These are phyloP conservation scores for Cryphonectria parasitica DNA, from an alignment of 2,329 filamentous ascomycete species.

Conservation along the genomic window DNA sequence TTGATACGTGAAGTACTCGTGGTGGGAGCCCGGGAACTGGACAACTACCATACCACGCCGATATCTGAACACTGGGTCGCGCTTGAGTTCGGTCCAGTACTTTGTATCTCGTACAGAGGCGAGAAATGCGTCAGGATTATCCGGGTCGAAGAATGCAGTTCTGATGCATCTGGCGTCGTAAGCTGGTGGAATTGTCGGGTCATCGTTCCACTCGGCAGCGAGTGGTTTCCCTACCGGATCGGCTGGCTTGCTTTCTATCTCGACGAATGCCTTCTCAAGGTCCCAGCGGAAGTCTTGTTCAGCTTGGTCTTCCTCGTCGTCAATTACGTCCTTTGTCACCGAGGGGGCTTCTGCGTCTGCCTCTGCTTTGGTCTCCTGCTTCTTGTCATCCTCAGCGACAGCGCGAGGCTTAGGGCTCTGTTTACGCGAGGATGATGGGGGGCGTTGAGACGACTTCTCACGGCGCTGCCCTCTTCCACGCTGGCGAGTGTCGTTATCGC, in stretches of 20 bases:
- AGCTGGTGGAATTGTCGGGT: slow-evolving; percentile 50
- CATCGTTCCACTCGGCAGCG: slow-evolving; percentile 46
- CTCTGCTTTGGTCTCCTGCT: slow-evolving; percentile 15
- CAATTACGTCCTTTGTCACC: neutral
- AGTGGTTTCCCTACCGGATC: slow-evolving; percentile 54
- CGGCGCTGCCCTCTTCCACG: slow-evolving; percentile 25
- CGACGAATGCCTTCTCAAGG: slow-evolving; percentile 44
- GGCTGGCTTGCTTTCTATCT: slow-evolving; percentile 42
- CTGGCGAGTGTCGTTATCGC: slow-evolving; percentile 21
- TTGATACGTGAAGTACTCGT: slow-evolving; percentile 36
- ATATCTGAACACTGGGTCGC: slow-evolving; percentile 48
- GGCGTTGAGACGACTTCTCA: slow-evolving; percentile 14
- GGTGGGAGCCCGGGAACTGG: slow-evolving; percentile 32
- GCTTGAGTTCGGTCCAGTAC: slow-evolving; percentile 45
- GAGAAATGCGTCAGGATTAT: slow-evolving; percentile 49
- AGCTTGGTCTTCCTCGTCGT: slow-evolving; percentile 28
- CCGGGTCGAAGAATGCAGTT: slow-evolving; percentile 49
- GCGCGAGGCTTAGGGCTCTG: slow-evolving; percentile 15
- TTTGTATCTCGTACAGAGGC: slow-evolving; percentile 45
- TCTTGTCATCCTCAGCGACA: slow-evolving; percentile 2
- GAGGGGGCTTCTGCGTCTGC: neutral
- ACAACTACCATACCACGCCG: slow-evolving; percentile 36
- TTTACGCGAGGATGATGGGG: slow-evolving; percentile 19
- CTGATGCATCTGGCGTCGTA: slow-evolving; percentile 49
- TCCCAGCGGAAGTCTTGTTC: slow-evolving; percentile 46